These are phyloP conservation scores for Chaetoscypha palmicola DNA, from an alignment of 2,329 filamentous ascomycete species.

Conservation along the genomic window DNA sequence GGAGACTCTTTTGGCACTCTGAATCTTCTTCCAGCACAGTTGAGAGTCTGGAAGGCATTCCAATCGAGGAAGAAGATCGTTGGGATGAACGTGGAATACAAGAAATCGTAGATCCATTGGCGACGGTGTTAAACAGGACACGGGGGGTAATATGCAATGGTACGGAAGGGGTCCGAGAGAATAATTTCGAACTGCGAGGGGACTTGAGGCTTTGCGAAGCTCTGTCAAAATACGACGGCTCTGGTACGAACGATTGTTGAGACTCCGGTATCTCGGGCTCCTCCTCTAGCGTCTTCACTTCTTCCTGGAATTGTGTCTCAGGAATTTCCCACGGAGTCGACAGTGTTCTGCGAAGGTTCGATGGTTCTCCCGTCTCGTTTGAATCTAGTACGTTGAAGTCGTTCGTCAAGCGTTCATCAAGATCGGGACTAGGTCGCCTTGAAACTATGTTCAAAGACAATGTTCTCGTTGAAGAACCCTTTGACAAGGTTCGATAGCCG, in stretches of 20 bases:
- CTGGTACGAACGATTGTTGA: slow-evolving; percentile 3
- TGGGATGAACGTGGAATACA: background rate
- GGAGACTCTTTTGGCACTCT: background rate
- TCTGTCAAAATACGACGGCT: slow-evolving; percentile 3
- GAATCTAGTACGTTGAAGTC: background rate
- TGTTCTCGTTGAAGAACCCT: background rate
- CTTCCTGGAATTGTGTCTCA: background rate
- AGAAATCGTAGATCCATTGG: background rate
- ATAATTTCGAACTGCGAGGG: background rate
- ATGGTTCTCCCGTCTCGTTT: background rate
- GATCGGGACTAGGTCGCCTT: background rate
- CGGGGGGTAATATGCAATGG: background rate
- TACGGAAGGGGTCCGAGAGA: slow-evolving; percentile 4
- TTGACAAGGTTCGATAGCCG: background rate
- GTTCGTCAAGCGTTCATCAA: background rate
- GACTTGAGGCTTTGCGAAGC: slow-evolving; percentile 6
- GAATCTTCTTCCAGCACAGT: background rate
- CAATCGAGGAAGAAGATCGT: background rate
- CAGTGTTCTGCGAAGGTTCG: background rate
- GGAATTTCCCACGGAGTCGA: background rate
- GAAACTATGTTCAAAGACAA: background rate
- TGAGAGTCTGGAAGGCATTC: background rate
- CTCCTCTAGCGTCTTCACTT: too few species aligned
- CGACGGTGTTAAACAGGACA: background rate
- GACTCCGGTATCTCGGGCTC: background rate